Percentiles rank a stretch among this genome's conserved stretches.
These are phyloP conservation scores for Vachellia pachyceras DNA, from an alignment of 306 rosid genomes.

Conservation along the genomic window DNA sequence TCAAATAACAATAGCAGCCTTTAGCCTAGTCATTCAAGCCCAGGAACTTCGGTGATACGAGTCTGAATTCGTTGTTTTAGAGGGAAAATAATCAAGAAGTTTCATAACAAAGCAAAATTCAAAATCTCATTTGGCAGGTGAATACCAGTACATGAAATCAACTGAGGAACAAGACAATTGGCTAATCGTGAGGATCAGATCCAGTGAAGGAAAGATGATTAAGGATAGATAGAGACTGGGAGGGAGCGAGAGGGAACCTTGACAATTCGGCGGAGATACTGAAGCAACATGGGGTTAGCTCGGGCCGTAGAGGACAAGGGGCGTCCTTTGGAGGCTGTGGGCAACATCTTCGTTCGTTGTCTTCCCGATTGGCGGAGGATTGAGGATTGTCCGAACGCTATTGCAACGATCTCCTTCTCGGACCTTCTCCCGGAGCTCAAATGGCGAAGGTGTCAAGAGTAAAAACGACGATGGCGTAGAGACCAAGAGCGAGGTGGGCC, in stretches of 20 bases:
- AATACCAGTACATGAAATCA: neutral
- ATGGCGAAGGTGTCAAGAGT: constrained; percentile 12
- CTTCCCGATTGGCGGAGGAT: constrained; percentile 33
- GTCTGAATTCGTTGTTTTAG: constrained; percentile 34
- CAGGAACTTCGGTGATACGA: neutral
- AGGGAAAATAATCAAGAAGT: neutral
- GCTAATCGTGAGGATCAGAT: constrained; percentile 50
- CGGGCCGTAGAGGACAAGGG: constrained; percentile 83
- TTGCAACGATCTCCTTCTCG: constrained; percentile 15
- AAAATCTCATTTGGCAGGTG: neutral
- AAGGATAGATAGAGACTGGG: constrained; percentile 23
- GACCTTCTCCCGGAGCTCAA: constrained; percentile 27
- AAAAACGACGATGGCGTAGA: neutral
- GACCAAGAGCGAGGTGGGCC: neutral
- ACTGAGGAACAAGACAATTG: neutral
- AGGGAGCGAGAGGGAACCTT: constrained; percentile 63
- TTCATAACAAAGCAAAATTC: neutral
- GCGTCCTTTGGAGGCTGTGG: constrained; percentile 84
- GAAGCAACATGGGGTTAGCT: constrained; percentile 80
- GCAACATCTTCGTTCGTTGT: constrained; percentile 71
- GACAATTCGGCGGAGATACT: constrained; percentile 89
- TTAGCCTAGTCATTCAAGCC: neutral
- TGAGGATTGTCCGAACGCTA: neutral
- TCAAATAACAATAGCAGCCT: neutral
- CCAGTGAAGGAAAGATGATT: constrained; percentile 27